Evolutionary conservation across 1,139 yeast species (phyloP).

Genomic region (Kurtzmaniella quercitrusa): DNA sequence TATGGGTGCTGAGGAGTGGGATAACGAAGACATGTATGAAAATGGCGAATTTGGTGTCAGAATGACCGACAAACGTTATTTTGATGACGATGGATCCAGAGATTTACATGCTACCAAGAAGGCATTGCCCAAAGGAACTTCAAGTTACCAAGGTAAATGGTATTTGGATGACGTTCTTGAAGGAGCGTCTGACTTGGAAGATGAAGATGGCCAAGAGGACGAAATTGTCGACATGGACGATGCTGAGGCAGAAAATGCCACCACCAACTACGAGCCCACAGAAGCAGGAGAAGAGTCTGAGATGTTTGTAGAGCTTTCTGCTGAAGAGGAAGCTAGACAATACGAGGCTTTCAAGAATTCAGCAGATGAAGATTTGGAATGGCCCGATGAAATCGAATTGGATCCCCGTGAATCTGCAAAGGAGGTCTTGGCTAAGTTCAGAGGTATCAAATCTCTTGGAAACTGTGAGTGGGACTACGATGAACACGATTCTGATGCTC

Average conservation of each 20-base stretch:
- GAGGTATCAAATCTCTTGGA: conserved; percentile 82
- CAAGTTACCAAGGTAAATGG: conserved; percentile 95
- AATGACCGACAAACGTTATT: conserved; percentile 66
- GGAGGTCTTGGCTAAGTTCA: conserved; percentile 68
- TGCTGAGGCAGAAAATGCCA: conserved; percentile 39
- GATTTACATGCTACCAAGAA: conserved; percentile 25
- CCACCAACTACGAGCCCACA: conserved; percentile 35
- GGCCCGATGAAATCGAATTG: conserved; percentile 92
- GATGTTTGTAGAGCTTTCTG: conserved; percentile 66
- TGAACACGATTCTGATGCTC: conserved; percentile 73
- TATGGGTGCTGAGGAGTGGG: conserved; percentile 44
- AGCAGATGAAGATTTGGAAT: conserved; percentile 82
- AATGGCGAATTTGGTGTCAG: conserved; percentile 56
- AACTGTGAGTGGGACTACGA: conserved; percentile 85
- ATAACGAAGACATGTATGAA: conserved; percentile 29
- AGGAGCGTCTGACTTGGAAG: conserved; percentile 49
- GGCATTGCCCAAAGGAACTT: conserved; percentile 79
- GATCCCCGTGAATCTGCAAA: conserved; percentile 71
- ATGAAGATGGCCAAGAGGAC: conserved; percentile 33
- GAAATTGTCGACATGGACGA: conserved; percentile 25
- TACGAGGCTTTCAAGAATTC: conserved; percentile 61
- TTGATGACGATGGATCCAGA: conserved; percentile 40
- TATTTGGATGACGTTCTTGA: conserved; percentile 56
- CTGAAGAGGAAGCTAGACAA: conserved; percentile 83
- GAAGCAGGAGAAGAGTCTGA: conserved; percentile 52